Percentiles rank a stretch among this genome's conserved stretches.
Evolutionary conservation across 176 grass and related monocot genomes (phyloP).

Genomic region (Sorghum bicolor): DNA sequence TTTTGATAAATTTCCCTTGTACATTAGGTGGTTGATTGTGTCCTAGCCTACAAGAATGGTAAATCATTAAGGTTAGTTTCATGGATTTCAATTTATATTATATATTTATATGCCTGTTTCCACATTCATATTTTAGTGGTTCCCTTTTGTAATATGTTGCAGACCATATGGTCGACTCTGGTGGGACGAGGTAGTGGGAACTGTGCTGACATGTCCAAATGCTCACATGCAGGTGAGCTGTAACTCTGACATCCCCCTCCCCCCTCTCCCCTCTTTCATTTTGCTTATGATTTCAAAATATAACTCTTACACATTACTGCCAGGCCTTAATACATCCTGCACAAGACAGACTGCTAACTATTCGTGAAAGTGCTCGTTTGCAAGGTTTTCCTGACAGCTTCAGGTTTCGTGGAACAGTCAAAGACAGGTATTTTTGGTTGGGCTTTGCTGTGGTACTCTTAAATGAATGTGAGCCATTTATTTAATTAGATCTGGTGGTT

Average conservation of each 20-base stretch:
- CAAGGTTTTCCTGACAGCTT: conserved; percentile 94
- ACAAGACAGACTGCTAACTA: conserved; percentile 75
- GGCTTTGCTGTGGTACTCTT: background rate
- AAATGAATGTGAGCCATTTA: background rate
- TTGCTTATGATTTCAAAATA: conserved; percentile 18
- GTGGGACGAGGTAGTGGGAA: conserved; percentile 94
- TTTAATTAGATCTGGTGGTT: background rate
- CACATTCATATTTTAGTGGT: conserved; percentile 14
- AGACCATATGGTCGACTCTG: conserved; percentile 82
- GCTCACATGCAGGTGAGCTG: conserved; percentile 56
- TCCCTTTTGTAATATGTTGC: conserved; percentile 19
- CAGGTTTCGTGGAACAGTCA: conserved; percentile 75
- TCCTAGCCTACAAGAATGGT: conserved; percentile 55
- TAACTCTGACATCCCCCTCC: background rate
- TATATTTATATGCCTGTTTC: background rate
- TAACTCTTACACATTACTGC: conserved; percentile 32
- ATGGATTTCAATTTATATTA: background rate
- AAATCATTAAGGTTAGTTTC: conserved; percentile 72
- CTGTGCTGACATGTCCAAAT: conserved; percentile 76
- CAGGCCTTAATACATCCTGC: conserved; percentile 87
- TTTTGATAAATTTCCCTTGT: conserved; percentile 21
- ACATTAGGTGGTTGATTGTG: conserved; percentile 75
- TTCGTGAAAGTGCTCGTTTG: conserved; percentile 86
- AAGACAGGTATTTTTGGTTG: conserved; percentile 57
- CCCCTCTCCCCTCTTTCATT: conserved; percentile 8